phyloP scores from a whole-genome alignment of 331 rosid species.

The Arachis monticola region DNA sequence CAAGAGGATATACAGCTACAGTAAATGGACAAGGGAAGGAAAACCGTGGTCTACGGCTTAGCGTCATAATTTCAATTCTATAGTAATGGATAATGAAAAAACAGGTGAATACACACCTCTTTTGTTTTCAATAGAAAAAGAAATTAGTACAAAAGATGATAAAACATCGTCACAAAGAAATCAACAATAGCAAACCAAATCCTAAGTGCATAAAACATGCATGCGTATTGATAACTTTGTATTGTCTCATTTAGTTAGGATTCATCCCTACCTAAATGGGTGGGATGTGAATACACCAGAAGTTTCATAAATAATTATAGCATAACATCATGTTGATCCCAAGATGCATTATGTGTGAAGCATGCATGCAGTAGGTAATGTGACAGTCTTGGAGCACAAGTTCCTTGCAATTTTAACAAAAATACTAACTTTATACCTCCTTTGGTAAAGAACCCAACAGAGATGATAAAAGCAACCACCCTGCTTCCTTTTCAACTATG shows the following conservation, averaged over 20 bases:
- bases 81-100: neutral
- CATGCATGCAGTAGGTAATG: neutral
- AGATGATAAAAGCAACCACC: slow-evolving; percentile 96
- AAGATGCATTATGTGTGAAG: neutral
- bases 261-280: neutral
- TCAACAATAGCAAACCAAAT: neutral
- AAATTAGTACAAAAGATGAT: neutral
- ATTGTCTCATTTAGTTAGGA: neutral
- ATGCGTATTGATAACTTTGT: neutral
- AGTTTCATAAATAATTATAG: neutral
- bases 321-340: neutral
- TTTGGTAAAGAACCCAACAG: slow-evolving; percentile 85
- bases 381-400: neutral
- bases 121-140: neutral
- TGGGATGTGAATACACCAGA: neutral
- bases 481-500: slow-evolving; percentile 88
- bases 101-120: neutral
- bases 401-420: neutral
- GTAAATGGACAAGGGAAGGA: slow-evolving; percentile 20
- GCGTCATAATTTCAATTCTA: neutral
- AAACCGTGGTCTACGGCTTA: neutral
- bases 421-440: slow-evolving; percentile 60
- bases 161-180: neutral
- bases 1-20: neutral
- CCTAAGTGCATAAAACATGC: neutral